phyloP scores from a whole-genome alignment of 306 rosid genomes.

The Malus sieversii region DNA sequence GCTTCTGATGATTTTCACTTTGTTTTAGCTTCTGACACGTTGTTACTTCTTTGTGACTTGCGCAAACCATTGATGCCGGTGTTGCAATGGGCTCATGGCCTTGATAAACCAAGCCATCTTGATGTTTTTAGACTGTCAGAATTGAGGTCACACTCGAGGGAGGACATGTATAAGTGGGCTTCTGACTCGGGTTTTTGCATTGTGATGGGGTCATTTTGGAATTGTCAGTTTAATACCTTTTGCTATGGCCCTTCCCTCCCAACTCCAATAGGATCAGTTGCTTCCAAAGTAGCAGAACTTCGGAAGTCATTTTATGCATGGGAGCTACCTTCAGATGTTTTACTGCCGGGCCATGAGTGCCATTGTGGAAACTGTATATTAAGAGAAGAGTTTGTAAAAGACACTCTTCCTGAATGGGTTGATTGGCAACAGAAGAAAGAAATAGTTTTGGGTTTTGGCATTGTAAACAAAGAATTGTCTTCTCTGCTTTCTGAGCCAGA shows the following conservation, averaged over 20 bases:
- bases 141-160: slow-evolving; percentile 45
- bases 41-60: slow-evolving; percentile 57
- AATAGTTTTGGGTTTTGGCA: slow-evolving; percentile 56
- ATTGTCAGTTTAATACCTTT: slow-evolving; percentile 44
- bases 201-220: slow-evolving; percentile 63
- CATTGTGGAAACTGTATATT: slow-evolving; percentile 53
- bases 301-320: slow-evolving; percentile 41
- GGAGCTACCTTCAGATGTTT: slow-evolving; percentile 51
- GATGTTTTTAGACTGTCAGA: slow-evolving; percentile 41
- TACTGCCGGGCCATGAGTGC: slow-evolving; percentile 39
- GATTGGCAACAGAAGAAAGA: slow-evolving; percentile 73
- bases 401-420: slow-evolving; percentile 61
- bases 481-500: slow-evolving; percentile 36
- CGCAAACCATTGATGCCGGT: slow-evolving; percentile 54
- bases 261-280: slow-evolving; percentile 22
- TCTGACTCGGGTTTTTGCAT: slow-evolving; percentile 60
- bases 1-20: slow-evolving; percentile 42
- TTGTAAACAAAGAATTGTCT: slow-evolving; percentile 37
- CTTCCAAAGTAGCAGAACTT: slow-evolving; percentile 30
- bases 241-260: slow-evolving; percentile 50
- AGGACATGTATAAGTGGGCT: slow-evolving; percentile 40
- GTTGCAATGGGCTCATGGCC: slow-evolving; percentile 55
- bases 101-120: slow-evolving; percentile 39
- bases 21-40: slow-evolving; percentile 42
- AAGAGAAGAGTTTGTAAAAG: slow-evolving; percentile 48